Base-by-base conservation (phyloP, 371 early-diverging fungal species). In the Racocetra persica region DNA sequence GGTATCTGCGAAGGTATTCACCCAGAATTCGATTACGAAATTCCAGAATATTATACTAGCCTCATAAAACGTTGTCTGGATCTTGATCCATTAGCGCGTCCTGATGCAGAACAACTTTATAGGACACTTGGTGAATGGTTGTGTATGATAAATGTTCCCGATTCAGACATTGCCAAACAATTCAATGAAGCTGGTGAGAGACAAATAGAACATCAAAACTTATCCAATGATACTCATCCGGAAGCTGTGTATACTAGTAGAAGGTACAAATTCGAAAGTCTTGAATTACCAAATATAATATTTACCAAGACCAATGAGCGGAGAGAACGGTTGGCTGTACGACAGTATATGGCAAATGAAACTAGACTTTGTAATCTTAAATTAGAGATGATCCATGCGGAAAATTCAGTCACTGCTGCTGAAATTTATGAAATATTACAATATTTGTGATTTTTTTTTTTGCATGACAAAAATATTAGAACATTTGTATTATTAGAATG, bases 191-290 rank as follows among this genome's bases (percentile, higher is more conserved):
- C 32, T 8, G 73, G 28, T 18, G 71, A 49, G 38, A 69, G 22
- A 41, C 70, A n/a, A 6, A 14, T 63, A 16, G 63, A 67, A 36
- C 26, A 7, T 16, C 6, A 24, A 71, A 54, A n/a, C 14, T 18
- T 6, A 18, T 3, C 1, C 26, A 52, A 72, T 28, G 10, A 22
- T 26, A 7, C 18, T 41, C 59, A 57, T 57, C 57, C 75, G 18
- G 75, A 60, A 38, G 76, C 76, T 38, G 59, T 59, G 20, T 76
- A 76, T 24, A 76, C 24, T 60, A 76, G 57, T 45, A 76, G 76
- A 60, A 20, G n/a, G 3, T 62, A 60, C 13, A 52, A 60, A 20
- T 76, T 76, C 60, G 22, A 69, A 41, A n/a, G 41, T 41, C 45
- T 69, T 41, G 38, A 45, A 38, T 20, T 38, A 20, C 69, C 69